Conservation (phyloP, 2,329 filamentous ascomycete genomes). For the Fusarium algeriense region DNA sequence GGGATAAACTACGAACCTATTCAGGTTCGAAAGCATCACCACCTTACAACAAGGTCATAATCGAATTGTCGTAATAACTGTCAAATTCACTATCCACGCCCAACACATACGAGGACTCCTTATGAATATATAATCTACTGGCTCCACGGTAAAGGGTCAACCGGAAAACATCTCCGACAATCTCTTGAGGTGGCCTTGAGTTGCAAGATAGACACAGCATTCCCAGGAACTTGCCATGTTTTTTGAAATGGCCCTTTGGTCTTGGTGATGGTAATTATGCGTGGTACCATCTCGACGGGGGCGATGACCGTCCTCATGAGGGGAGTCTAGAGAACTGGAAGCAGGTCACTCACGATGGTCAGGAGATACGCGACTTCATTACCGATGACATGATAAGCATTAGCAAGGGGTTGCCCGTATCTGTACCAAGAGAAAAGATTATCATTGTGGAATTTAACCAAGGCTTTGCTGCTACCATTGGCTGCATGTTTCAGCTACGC, state of each 20-base stretch:
- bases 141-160: conserved; percentile 14
- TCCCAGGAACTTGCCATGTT: conserved; percentile 5
- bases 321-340: not conserved
- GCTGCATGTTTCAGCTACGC: too few relatives aligned
- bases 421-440: too few relatives aligned
- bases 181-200: not conserved
- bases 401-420: too few relatives aligned
- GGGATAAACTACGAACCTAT: too few relatives aligned
- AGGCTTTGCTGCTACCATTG: too few relatives aligned
- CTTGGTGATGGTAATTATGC: not conserved
- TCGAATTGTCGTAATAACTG: not conserved
- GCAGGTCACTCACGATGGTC: too few relatives aligned
- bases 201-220: too few relatives aligned
- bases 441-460: too few relatives aligned
- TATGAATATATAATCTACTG: conserved; percentile 9
- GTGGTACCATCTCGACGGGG: conserved; percentile 3
- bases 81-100: not conserved
- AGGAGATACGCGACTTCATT: too few relatives aligned
- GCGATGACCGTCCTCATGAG: not conserved
- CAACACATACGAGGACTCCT: not conserved
- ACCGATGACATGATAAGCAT: too few relatives aligned
- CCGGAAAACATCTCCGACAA: not conserved
- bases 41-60: not conserved
- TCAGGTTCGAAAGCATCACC: not conserved
- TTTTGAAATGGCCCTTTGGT: conserved; percentile 1